Percentiles rank a stretch among this genome's conserved stretches.
Evolutionary conservation across 768 basidiomycete species (phyloP).

Genomic region (Leccinum subgranulosum): DNA sequence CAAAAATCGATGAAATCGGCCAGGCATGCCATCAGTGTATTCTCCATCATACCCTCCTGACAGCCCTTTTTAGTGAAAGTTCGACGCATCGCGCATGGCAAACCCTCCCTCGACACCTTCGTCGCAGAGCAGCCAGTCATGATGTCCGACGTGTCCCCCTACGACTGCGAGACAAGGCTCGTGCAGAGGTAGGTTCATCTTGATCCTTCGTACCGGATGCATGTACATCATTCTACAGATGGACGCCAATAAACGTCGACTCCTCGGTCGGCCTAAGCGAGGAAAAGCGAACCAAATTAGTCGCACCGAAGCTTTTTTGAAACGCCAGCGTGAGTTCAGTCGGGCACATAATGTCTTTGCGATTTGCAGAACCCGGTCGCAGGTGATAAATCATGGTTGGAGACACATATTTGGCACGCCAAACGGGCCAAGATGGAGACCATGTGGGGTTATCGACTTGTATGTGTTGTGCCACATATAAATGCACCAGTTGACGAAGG

Average conservation of each 20-base stretch:
- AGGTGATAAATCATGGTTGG: conserved; percentile 91
- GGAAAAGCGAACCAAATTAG: conserved; percentile 59
- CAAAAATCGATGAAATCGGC: conserved; percentile 81
- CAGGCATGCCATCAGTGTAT: conserved; percentile 39
- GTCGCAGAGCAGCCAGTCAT: conserved; percentile 92
- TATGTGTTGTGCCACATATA: conserved; percentile 24
- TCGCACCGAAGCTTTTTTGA: conserved; percentile 58
- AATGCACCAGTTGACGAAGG: neutral
- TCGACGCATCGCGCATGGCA: conserved; percentile 89
- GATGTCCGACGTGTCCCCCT: conserved; percentile 87
- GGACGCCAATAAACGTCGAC: conserved; percentile 45
- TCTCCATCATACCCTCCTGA: neutral
- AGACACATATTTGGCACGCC: conserved; percentile 96
- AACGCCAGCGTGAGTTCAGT: conserved; percentile 62
- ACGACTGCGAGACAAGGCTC: conserved; percentile 79
- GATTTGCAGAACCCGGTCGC: neutral
- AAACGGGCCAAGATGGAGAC: conserved; percentile 95
- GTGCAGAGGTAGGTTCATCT: conserved; percentile 60
- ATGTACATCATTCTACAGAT: conserved; percentile 45
- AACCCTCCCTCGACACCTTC: conserved; percentile 84
- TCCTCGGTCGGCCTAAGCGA: conserved; percentile 49
- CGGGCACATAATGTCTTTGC: neutral
- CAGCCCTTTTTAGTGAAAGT: conserved; percentile 43
- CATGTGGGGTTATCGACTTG: conserved; percentile 89
- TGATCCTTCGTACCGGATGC: neutral